These are phyloP conservation scores for Cercophora scortea DNA, from an alignment of 495 filamentous ascomycete species.

Conservation along the genomic window DNA sequence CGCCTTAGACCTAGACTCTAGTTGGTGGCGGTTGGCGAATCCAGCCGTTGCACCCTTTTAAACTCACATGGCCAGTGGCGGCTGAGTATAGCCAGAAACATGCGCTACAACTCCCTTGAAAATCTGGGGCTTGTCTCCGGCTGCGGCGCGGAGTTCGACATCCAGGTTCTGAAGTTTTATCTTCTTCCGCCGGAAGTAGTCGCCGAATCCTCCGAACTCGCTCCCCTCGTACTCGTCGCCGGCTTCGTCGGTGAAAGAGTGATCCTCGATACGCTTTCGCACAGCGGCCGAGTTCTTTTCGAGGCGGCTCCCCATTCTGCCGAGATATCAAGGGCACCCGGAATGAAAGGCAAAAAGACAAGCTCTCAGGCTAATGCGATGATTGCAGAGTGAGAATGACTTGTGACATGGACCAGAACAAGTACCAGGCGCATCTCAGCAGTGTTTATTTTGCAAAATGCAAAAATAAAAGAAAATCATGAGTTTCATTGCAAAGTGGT, in stretches of 20 bases:
- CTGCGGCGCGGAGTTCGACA: conserved; percentile 60
- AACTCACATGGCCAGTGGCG: conserved; percentile 64
- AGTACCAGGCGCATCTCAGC: not conserved
- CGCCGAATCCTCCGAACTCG: conserved; percentile 76
- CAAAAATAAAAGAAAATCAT: too few relatives aligned
- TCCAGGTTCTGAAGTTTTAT: conserved; percentile 93
- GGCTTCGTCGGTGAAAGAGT: conserved; percentile 52
- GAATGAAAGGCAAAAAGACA: not conserved
- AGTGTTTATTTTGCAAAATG: too few relatives aligned
- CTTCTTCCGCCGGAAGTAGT: conserved; percentile 92
- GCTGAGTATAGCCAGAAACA: conserved; percentile 91
- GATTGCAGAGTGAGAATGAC: too few relatives aligned
- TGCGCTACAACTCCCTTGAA: conserved; percentile 85
- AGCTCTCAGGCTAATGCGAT: too few relatives aligned
- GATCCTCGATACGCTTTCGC: conserved; percentile 77
- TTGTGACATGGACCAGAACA: not conserved
- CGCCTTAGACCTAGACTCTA: too few relatives aligned
- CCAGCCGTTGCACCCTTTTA: not conserved
- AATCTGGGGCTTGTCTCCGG: conserved; percentile 64
- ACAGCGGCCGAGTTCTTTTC: conserved; percentile 68
- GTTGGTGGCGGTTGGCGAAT: too few relatives aligned
- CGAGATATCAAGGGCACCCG: not conserved
- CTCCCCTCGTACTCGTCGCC: conserved; percentile 90
- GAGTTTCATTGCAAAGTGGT: too few relatives aligned
- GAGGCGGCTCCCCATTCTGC: conserved; percentile 70